Base-by-base conservation (phyloP, 164 flowering plant genomes). In the Stephania japonica region DNA sequence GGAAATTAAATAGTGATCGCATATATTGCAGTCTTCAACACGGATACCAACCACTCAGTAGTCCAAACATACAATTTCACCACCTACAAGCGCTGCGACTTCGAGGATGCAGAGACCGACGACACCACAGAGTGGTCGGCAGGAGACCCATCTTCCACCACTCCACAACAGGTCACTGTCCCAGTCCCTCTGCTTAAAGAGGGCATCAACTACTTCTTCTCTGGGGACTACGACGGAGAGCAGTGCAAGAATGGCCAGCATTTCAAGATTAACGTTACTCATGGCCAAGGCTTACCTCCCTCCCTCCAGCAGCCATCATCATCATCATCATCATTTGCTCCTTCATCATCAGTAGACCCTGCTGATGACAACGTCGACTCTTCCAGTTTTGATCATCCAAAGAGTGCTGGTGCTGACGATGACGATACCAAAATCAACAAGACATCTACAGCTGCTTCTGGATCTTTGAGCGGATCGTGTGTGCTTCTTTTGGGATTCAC, bases 141-240 rank as follows among this genome's bases (percentile, higher is more conserved):
- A 3, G 73, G 81, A 0, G 84, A 89, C 50, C 97, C 99, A 2
- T 86, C 97, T 0, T 70, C 85, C 24, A 78, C 87, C 1, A 24
- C 81, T 4, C 83, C 87, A 0, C 74, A 64, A 0, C 74, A 86
- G 0, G 89, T 85, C 6, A 42, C 89, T 0, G 82, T 85, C 11
- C 75, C 91, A 0, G 88, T 93, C 0, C 99, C 97, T 2, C 84
- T 95, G 0, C 19, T 81, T 9, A 90, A 87, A 77, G 88, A 88
- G 70, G 99, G 99, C 41, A 59, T 72, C 70, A 85, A 79, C 0
- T 95, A 90, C 67, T 95, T 95, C 80, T 95, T 93, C 75, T 95
- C 99, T 0, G 81, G 92, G 10, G 86, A 90, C 41, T 95, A 91
- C 65, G 99, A 95, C 23, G 98, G 99, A 0, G 91, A 89, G 21